A percentile compares a stretch with the other conserved stretches of the same genome.
These are phyloP conservation scores for Macaranga tanarius DNA, from an alignment of 441 rosid species.

Conservation along the genomic window DNA sequence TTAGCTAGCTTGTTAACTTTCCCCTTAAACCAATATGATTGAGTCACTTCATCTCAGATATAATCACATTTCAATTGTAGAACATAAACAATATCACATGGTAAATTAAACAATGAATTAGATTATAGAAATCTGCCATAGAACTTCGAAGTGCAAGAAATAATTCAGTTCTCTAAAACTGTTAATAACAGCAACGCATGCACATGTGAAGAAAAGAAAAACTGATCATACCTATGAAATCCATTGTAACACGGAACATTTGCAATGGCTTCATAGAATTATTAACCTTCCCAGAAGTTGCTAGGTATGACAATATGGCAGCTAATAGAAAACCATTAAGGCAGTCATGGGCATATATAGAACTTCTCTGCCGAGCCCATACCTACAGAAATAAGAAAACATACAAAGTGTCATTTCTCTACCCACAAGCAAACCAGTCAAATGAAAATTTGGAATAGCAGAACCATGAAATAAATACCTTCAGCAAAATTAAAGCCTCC, in stretches of 20 bases:
- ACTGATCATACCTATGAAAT: slow-evolving; percentile 64
- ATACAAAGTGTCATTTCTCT: slow-evolving; percentile 10
- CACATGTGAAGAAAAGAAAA: slow-evolving; percentile 4
- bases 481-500: slow-evolving; percentile 69
- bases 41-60: background rate
- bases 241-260: slow-evolving; percentile 68
- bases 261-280: slow-evolving; percentile 67
- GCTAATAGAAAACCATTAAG: slow-evolving; percentile 77
- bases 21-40: background rate
- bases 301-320: slow-evolving; percentile 67
- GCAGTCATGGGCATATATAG: slow-evolving; percentile 71
- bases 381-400: slow-evolving; percentile 44
- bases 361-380: slow-evolving; percentile 89
- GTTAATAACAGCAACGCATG: background rate
- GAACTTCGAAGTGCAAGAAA: background rate
- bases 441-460: slow-evolving; percentile 4
- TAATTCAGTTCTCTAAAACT: background rate
- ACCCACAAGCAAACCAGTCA: background rate
- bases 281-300: slow-evolving; percentile 51
- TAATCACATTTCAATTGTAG: background rate
- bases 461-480: slow-evolving; percentile 40
- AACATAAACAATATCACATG: background rate
- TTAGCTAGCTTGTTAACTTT: no score
- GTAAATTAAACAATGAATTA: background rate
- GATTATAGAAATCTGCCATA: background rate